These are phyloP conservation scores for Casuarina cunninghamiana DNA, from an alignment of 306 rosid species.

Conservation along the genomic window DNA sequence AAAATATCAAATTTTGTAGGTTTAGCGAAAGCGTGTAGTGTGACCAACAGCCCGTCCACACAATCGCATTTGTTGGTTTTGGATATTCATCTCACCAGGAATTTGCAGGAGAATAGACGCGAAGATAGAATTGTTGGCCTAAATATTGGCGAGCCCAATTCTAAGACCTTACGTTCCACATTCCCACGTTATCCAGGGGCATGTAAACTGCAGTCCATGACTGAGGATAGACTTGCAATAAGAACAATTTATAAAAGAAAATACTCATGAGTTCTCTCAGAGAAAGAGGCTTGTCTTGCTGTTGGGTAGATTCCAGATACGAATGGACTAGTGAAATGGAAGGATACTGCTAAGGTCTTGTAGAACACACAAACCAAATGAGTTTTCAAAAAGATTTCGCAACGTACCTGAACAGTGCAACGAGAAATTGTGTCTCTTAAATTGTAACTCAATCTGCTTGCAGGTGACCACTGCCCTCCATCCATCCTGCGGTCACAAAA, in stretches of 20 bases:
- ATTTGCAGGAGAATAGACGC: constrained; percentile 69
- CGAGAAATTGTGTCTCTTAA: constrained; percentile 76
- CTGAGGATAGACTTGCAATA: constrained; percentile 67
- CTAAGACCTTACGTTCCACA: constrained; percentile 89
- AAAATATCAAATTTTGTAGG: neutral
- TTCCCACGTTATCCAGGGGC: constrained; percentile 90
- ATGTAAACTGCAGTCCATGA: constrained; percentile 87
- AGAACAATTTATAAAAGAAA: neutral
- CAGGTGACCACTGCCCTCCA: constrained; percentile 73
- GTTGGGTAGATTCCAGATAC: neutral
- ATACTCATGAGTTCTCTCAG: neutral
- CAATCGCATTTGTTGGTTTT: constrained; percentile 67
- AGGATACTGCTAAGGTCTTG: too few relatives aligned
- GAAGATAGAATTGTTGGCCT: constrained; percentile 83
- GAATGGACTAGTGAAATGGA: neutral
- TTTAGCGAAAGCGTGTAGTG: constrained; percentile 26
- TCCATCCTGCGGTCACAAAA: constrained; percentile 59
- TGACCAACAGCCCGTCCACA: constrained; percentile 70
- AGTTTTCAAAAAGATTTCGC: neutral
- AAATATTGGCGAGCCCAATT: constrained; percentile 75
- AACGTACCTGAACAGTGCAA: constrained; percentile 69
- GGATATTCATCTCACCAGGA: constrained; percentile 87
- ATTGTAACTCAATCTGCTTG: constrained; percentile 64
- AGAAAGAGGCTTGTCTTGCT: neutral
- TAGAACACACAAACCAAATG: too few relatives aligned